Conservation (phyloP, 129 eudicot species). For the Ambrosia trifida region DNA sequence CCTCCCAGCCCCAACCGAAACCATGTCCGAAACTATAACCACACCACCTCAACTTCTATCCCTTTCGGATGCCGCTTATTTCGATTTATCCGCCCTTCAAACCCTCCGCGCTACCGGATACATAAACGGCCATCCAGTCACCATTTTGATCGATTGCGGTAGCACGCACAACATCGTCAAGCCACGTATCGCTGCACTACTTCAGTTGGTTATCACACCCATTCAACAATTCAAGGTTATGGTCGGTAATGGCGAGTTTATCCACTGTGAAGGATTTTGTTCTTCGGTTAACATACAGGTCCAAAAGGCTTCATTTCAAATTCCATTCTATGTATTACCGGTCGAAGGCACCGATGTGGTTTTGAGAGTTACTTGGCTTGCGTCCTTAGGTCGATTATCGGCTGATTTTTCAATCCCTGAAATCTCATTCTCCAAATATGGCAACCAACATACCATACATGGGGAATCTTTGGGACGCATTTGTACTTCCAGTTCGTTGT, state of each 20-base stretch:
- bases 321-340: too few species aligned
- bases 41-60: background rate
- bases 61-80: background rate
- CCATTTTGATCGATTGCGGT: background rate
- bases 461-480: too few species aligned
- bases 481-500: too few species aligned
- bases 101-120: background rate
- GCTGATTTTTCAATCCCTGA: too few species aligned
- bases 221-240: background rate
- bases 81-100: too few species aligned
- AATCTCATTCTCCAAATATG: too few species aligned
- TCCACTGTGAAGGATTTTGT: background rate
- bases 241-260: background rate
- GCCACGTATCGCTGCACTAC: background rate
- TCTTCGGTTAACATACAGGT: background rate
- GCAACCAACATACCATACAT: too few species aligned
- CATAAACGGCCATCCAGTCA: background rate
- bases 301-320: too few species aligned
- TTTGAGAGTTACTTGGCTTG: too few species aligned
- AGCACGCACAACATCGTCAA: background rate
- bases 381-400: too few species aligned
- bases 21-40: background rate
- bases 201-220: background rate
- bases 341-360: too few species aligned
- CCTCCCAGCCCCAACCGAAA: background rate